Evolutionary conservation across 2,329 filamentous ascomycete genomes (phyloP), one percentile per base, ranked within the genome.

Genomic region (Talaromyces islandicus): DNA sequence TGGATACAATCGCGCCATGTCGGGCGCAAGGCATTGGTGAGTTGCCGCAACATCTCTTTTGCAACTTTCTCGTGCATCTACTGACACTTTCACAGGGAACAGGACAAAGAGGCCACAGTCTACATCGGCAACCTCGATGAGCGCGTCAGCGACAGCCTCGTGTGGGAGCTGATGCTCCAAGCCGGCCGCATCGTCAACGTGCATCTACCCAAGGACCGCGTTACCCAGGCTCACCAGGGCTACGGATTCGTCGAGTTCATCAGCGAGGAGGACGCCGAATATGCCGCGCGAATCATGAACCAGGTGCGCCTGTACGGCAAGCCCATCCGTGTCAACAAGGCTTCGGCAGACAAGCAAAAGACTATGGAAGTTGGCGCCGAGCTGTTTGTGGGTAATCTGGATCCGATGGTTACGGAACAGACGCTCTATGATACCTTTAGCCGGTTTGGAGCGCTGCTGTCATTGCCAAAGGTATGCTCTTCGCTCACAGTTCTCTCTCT

Each of bases 161-260:
- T 99, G 67, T 97, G 94, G 88, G 94, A 99, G 81, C 84, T 99
- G 70, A 97, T 97, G 92, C 87, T 97, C 59, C 94, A 99, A 80
- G 92, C 92, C 74, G 94, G 94, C 59, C 92, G 93, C 68, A 95
- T 99, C 69, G 91, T 96, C 72, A 97, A 97, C 77, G 93, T 99
- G 64, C 94, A 99, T 78, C 87, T 99, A 72, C 94, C 94, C 59
- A 96, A 97, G 81, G 94, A 99, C 77, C 91, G 94, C 75, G 94
- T 99, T 68, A 97, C 94, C 53, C 92, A 97, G 72, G 89, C 88
- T 60, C 94, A 99, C 76, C 94, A 97, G 78, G 94, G 94, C 68
- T 99, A 97, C 81, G 94, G 94, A 69, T 99, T 99, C 77, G 94
- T 99, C 76, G 94, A 99, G 77, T 99, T 97, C 76, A 93, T 92